Percentiles rank a stretch among this genome's conserved stretches.
Conservation (phyloP, 257 asterid species). For the Orobanche coerulescens region DNA sequence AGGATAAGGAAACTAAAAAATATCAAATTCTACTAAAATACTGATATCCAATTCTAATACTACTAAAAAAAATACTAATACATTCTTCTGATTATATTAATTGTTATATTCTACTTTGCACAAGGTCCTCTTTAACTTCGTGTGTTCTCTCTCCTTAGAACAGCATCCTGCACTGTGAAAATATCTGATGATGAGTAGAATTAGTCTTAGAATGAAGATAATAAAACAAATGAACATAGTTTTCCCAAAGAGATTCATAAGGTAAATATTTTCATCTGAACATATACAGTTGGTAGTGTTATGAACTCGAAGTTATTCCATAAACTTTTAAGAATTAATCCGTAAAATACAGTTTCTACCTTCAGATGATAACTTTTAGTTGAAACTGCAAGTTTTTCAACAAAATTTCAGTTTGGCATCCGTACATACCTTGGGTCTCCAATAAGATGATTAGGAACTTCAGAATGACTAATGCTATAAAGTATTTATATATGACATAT, state of each 20-base stretch:
- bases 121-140: constrained; percentile 10
- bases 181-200: background rate
- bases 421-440: background rate
- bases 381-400: background rate
- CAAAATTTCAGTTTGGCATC: background rate
- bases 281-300: background rate
- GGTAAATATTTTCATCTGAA: background rate
- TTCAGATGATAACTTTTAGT: background rate
- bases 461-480: background rate
- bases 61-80: too few species aligned
- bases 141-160: constrained; percentile 14
- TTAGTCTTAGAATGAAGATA: constrained; percentile 6
- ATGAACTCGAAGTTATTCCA: too few species aligned
- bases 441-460: background rate
- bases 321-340: background rate
- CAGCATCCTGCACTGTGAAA: background rate
- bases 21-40: too few species aligned
- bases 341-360: background rate
- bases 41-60: too few species aligned
- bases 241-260: background rate
- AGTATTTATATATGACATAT: background rate
- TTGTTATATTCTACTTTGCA: too few species aligned
- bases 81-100: too few species aligned
- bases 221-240: background rate
- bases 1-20: too few species aligned